Conservation (phyloP, 2,329 filamentous ascomycete species). For the Hymenoscyphus salicellus region DNA sequence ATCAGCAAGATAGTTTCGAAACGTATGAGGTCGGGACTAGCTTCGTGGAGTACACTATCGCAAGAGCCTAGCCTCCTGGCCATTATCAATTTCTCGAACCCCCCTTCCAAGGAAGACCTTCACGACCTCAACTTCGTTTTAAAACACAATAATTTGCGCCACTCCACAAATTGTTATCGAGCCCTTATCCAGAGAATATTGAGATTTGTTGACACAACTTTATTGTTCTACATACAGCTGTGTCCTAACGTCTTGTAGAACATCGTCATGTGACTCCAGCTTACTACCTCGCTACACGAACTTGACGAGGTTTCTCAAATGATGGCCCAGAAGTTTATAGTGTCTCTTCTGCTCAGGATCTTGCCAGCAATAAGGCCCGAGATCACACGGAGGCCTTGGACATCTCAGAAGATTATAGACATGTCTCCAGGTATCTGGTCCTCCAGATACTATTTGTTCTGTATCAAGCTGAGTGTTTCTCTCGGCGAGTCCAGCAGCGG, state of each 20-base stretch:
- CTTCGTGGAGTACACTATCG: neutral
- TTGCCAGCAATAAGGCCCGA: neutral
- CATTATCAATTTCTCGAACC: constrained; percentile 2
- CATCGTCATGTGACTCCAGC: neutral
- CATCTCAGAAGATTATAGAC: neutral
- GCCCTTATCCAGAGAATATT: neutral
- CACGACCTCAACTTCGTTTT: neutral
- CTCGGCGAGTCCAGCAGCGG: neutral
- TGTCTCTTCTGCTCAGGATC: neutral
- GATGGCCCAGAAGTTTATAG: neutral
- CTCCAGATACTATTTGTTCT: neutral
- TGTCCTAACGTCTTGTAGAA: neutral
- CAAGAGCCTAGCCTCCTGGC: constrained; percentile 1
- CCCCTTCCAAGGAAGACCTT: neutral
- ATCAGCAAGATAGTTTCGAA: constrained; percentile 1
- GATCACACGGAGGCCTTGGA: neutral
- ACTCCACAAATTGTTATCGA: neutral
- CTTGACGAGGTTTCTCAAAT: neutral
- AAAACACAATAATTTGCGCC: neutral
- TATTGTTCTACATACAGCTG: neutral
- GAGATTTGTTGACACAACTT: neutral
- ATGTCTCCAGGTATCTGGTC: neutral
- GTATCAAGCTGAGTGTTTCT: neutral
- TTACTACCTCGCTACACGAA: neutral
- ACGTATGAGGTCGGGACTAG: constrained; percentile 5